Base-by-base conservation (phyloP, 2,329 filamentous ascomycete genomes). In the Aspergillus japonicus region DNA sequence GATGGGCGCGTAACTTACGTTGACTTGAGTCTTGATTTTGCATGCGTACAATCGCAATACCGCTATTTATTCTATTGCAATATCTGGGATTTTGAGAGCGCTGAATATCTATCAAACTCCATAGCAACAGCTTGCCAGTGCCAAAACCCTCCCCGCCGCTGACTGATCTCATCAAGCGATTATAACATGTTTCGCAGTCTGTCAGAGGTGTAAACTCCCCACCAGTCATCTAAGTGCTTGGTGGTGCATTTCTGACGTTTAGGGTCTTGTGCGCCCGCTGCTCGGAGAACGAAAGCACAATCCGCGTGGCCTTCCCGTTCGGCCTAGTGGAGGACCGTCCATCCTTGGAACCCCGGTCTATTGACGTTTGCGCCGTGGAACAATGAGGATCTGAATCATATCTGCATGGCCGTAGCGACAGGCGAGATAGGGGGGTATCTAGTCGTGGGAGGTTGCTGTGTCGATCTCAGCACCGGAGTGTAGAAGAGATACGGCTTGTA, bases 61-160 rank as follows among this genome's bases (percentile, higher is more conserved):
- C 26, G 7, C 26, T 8, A 29, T 8, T 29, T 29, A 6, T 29
- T 29, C 26, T 6, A 29, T 8, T 1, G 26, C 7, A 29, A 8
- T 8, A 69, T 67, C 8, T 71, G 64, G 63, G 68, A 73, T 29
- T 29, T 29, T 2, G 26, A 29, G 26, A 8, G 26, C 26, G n/a
- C n/a, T 29, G 8, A 6, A 29, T 29, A 10, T 8, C 26, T 26
- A 29, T 29, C 26, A 29, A 29, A 6, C 26, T 29, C 26, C 26
- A 29, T 29, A 29, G 6, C 7, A 29, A 8, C 8, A 29, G 26
- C 0, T 10, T 29, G 26, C 26, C 1, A 29, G 8, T 29, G 7
- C 71, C 71, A 1, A 66, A 66, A 24, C 65, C 72, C 1, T 74
- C 69, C 1, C 69, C 71, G 3, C 71, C 72, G 2, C 50, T 73